These are phyloP conservation scores for Cudoniella acicularis DNA, from an alignment of 495 filamentous ascomycete species.

Conservation along the genomic window DNA sequence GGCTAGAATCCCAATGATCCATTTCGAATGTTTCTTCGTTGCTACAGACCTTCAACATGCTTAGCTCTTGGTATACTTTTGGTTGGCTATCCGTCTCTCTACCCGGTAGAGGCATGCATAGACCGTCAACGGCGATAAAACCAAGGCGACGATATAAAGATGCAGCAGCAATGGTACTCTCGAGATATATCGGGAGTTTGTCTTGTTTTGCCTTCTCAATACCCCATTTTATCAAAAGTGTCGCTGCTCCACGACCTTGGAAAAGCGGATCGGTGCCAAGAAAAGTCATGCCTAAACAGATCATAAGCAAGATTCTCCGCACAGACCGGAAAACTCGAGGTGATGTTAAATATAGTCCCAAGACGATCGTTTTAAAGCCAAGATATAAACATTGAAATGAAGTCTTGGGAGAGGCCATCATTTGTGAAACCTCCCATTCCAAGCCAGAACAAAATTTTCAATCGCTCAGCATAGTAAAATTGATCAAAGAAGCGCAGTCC, in stretches of 20 bases:
- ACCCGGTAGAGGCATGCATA: slow-evolving; percentile 10
- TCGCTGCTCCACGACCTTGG: slow-evolving; percentile 39
- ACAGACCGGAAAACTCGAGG: too few relatives aligned
- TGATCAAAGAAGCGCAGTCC: neutral
- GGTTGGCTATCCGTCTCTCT: neutral
- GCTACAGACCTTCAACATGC: slow-evolving; percentile 15
- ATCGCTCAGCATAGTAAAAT: neutral
- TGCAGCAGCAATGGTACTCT: slow-evolving; percentile 38
- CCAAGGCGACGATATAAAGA: slow-evolving; percentile 39
- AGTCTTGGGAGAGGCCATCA: too few relatives aligned
- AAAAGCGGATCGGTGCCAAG: slow-evolving; percentile 39
- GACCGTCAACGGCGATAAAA: slow-evolving; percentile 26
- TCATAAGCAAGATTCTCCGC: neutral
- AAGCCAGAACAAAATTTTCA: too few relatives aligned
- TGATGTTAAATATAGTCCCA: too few relatives aligned
- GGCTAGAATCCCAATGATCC: slow-evolving; percentile 24
- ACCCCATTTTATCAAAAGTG: slow-evolving; percentile 32
- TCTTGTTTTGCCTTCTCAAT: slow-evolving; percentile 34
- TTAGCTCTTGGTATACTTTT: slow-evolving; percentile 13
- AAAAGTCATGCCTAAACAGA: slow-evolving; percentile 36
- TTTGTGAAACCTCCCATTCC: too few relatives aligned
- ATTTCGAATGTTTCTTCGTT: neutral
- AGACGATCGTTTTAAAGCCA: too few relatives aligned
- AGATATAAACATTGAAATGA: too few relatives aligned
- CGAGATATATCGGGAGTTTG: slow-evolving; percentile 37